Base-by-base conservation (phyloP, 352 stramenopile species). In the Phytopythium boreale region DNA sequence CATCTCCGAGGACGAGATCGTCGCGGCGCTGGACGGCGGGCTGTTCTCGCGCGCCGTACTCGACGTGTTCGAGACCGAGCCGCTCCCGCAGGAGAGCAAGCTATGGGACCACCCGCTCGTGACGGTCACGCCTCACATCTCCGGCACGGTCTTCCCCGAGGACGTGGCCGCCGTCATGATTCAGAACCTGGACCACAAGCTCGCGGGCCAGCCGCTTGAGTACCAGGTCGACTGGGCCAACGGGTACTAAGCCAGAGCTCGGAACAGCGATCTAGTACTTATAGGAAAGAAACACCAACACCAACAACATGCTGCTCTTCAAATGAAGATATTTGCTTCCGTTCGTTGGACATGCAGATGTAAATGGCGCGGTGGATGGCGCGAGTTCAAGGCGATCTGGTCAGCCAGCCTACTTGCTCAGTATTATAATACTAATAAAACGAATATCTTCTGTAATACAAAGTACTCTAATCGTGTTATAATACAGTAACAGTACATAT, bases 81-180 rank as follows among this genome's bases (percentile, higher is more conserved):
- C 79, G 12, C 64, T 89, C 49, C 72, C 74, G 0, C 51, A 60
- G 14, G 67, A 80, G 14, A 96, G 77, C 55, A 52, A 47, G 34
- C 65, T 97, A 34, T 97, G 89, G 88, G 68, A 44, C 2, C 78
- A 89, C 62, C 64, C 75, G 9, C 64, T 75, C 19, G 87, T 96
- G 15, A 63, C 71, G n/a, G 63, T 97, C 39, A 96, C 90, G 41
- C 89, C 89, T 20, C 88, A 97, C 64, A 79, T 96, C 12, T 86
- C 86, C 31, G 90, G 80, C 55, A 66, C 88, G 24, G 95, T 87
- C 67, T 78, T 90, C 20, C 63, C 77, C 2, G 76, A 82, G 34
- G 87, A 96, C 71, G 84, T 96, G 22, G 89, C 88, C 10, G 77
- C 82, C 37, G 69, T 96, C 9, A 95, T 97, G 55, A 47, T 88